These are phyloP conservation scores for Moniliella sp. DNA, from an alignment of 1,284 basidiomycete species.

Conservation along the genomic window DNA sequence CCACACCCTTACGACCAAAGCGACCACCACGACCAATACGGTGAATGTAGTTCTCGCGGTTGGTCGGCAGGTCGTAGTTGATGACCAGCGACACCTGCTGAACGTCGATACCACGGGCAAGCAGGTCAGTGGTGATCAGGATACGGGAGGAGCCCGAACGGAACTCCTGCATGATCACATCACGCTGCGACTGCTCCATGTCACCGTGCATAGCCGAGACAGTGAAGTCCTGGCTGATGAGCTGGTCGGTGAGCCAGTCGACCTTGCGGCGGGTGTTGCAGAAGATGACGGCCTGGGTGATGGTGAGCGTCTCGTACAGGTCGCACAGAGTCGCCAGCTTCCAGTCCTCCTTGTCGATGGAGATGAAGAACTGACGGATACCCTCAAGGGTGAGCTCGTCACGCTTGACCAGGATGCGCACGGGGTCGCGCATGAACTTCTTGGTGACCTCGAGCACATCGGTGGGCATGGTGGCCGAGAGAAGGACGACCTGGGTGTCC, in stretches of 20 bases:
- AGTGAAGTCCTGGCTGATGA: constrained; percentile 46
- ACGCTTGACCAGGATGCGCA: constrained; percentile 96
- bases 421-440: constrained; percentile 98
- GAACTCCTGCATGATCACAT: constrained; percentile 97
- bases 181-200: constrained; percentile 94
- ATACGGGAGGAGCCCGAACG: constrained; percentile 50
- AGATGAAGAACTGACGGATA: constrained; percentile 99
- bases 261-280: constrained; percentile 98
- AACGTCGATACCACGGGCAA: constrained; percentile 95
- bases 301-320: constrained; percentile 84
- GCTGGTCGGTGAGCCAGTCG: constrained; percentile 96
- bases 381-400: constrained; percentile 97
- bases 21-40: constrained; percentile 85
- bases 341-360: constrained; percentile 99
- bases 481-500: constrained; percentile 23
- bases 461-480: constrained; percentile 84
- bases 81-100: constrained; percentile 95
- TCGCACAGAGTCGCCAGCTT: constrained; percentile 98
- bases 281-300: constrained; percentile 98
- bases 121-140: constrained; percentile 49
- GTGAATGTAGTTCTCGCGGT: constrained; percentile 96
- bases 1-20: constrained; percentile 71
- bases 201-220: constrained; percentile 53
- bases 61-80: constrained; percentile 80
- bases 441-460: constrained; percentile 99